Evolutionary conservation across 345 rosid genomes (phyloP).

Genomic region (Hibiscus trionum): DNA sequence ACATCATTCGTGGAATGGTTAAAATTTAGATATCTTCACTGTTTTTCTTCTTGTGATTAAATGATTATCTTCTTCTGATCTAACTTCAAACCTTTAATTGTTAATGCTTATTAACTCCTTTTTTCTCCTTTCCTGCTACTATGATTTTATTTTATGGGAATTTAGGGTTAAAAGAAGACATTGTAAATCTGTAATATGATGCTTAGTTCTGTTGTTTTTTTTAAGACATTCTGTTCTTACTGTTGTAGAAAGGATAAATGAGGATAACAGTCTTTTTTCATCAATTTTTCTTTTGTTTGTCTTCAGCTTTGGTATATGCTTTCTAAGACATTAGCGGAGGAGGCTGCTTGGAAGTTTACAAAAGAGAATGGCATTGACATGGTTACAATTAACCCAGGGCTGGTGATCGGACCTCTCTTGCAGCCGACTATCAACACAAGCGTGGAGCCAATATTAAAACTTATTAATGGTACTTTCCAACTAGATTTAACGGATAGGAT

Average conservation of each 20-base stretch:
- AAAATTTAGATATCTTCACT: background rate
- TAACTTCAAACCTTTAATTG: background rate
- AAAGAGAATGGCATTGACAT: conserved; percentile 35
- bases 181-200: background rate
- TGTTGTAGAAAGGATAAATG: background rate
- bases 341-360: conserved; percentile 38
- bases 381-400: conserved; percentile 34
- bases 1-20: background rate
- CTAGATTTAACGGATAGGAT: background rate
- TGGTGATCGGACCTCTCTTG: conserved; percentile 34
- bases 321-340: conserved; percentile 39
- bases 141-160: background rate
- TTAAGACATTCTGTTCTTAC: background rate
- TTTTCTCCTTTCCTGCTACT: background rate
- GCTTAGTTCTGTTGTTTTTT: background rate
- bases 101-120: background rate
- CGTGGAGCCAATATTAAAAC: conserved; percentile 17
- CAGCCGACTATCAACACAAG: conserved; percentile 32
- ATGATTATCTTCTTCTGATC: background rate
- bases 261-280: background rate
- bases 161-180: background rate
- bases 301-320: conserved; percentile 33
- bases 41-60: too few relatives aligned
- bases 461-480: conserved; percentile 28
- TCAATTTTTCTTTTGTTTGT: background rate